Percentiles rank a stretch among this genome's conserved stretches.
phyloP scores from a whole-genome alignment of 2,329 filamentous ascomycete species.

The Hysterium pulicare region DNA sequence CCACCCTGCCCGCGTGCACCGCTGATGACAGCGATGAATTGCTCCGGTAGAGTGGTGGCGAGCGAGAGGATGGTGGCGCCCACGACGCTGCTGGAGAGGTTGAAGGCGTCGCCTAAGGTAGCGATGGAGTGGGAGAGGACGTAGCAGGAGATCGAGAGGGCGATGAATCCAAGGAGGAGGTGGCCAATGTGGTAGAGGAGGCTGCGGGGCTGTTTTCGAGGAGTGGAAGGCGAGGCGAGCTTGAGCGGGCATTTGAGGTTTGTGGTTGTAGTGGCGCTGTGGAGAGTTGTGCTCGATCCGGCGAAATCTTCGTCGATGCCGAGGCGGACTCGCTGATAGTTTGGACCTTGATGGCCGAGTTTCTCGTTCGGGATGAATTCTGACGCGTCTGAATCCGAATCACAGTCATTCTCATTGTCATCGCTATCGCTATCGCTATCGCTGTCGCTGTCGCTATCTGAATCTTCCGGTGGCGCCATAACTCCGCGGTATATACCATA shows the following conservation, averaged over 20 bases:
- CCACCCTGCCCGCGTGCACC: slow-evolving; percentile 46
- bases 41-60: slow-evolving; percentile 54
- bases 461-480: slow-evolving; percentile 40
- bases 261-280: too few relatives aligned
- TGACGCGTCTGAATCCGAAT: too few relatives aligned
- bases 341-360: slow-evolving; percentile 4
- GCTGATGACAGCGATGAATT: slow-evolving; percentile 50
- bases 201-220: slow-evolving; percentile 9
- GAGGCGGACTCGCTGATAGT: not conserved
- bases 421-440: slow-evolving; percentile 26
- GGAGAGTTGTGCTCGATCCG: not conserved
- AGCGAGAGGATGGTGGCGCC: slow-evolving; percentile 49
- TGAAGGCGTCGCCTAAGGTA: slow-evolving; percentile 40
- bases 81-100: slow-evolving; percentile 47
- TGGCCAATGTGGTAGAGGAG: slow-evolving; percentile 40
- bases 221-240: not conserved
- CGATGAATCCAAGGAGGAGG: slow-evolving; percentile 44
- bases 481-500: slow-evolving; percentile 47
- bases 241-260: too few relatives aligned
- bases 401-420: too few relatives aligned
- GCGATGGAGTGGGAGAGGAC: slow-evolving; percentile 47
- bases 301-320: slow-evolving; percentile 2
- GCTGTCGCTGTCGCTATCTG: slow-evolving; percentile 40
- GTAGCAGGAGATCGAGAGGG: slow-evolving; percentile 48
- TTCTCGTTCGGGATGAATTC: slow-evolving; percentile 18